Evolutionary conservation across 2,329 filamentous ascomycete genomes (phyloP).

Genomic region (Penicillium expansum): DNA sequence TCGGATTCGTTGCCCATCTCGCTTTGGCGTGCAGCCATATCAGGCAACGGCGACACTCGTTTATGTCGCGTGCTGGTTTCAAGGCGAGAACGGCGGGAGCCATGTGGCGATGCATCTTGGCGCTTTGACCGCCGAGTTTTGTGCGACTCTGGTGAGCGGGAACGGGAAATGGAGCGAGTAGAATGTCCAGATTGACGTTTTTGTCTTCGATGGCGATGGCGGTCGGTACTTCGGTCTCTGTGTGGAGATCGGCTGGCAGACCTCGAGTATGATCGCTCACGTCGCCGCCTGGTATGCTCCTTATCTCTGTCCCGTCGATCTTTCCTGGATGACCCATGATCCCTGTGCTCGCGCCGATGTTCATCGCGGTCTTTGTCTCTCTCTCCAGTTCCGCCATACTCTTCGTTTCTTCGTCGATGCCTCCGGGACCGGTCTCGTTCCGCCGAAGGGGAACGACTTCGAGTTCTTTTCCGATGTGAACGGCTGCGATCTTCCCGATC

Average conservation of each 20-base stretch:
- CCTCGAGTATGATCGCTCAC: constrained; percentile 17
- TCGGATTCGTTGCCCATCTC: constrained; percentile 56
- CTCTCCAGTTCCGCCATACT: constrained; percentile 18
- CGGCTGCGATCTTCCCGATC: constrained; percentile 23
- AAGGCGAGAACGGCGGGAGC: constrained; percentile 6
- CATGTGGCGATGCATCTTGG: constrained; percentile 4
- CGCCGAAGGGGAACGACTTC: constrained; percentile 27
- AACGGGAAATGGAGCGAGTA: constrained; percentile 12
- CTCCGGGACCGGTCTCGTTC: constrained; percentile 26
- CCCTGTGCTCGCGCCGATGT: constrained; percentile 14
- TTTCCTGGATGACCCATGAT: constrained; percentile 12
- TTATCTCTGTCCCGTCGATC: constrained; percentile 16
- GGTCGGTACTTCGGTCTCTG: constrained; percentile 13
- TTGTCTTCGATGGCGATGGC: constrained; percentile 25
- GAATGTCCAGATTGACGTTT: constrained; percentile 28
- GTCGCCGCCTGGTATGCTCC: constrained; percentile 5
- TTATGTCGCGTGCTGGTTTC: not conserved
- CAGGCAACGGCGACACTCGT: not conserved
- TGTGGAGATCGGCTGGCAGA: constrained; percentile 24
- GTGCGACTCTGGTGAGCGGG: not conserved
- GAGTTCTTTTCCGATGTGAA: constrained; percentile 29
- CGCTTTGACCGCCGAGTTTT: constrained; percentile 1
- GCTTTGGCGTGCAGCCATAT: not conserved
- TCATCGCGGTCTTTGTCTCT: constrained; percentile 16
- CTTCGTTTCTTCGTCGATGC: constrained; percentile 24